A percentile compares a stretch with the other conserved stretches of the same genome.
Conservation (phyloP, 805 yeast genomes). For the Starmerella potacharoeniae region DNA sequence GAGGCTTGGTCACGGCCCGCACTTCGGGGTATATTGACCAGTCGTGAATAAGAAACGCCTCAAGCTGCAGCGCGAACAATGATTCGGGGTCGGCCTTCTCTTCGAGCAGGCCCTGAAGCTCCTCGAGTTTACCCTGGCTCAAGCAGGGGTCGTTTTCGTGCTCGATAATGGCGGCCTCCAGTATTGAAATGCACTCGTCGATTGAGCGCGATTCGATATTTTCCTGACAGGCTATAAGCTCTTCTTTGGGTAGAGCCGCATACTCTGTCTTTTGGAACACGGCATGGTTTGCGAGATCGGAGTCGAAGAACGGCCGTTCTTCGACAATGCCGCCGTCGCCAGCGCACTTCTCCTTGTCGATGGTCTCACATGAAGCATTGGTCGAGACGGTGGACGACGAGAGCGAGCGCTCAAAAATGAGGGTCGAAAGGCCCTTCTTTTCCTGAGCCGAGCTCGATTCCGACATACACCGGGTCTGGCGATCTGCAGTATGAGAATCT, state of each 20-base stretch:
- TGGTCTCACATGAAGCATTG: neutral
- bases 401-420: neutral
- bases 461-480: neutral
- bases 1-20: constrained; percentile 43
- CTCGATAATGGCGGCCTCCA: constrained; percentile 33
- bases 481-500: too few relatives aligned
- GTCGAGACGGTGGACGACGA: neutral
- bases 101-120: constrained; percentile 21
- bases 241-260: neutral
- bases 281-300: neutral
- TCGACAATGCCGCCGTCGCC: neutral
- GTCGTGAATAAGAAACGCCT: constrained; percentile 35
- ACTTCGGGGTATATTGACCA: constrained; percentile 55
- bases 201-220: constrained; percentile 19
- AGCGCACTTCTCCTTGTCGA: neutral
- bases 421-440: neutral
- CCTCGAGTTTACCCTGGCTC: constrained; percentile 7
- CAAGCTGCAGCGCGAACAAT: constrained; percentile 25
- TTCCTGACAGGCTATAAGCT: constrained; percentile 1
- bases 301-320: neutral
- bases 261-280: constrained; percentile 4
- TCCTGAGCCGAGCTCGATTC: neutral
- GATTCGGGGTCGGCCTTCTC: constrained; percentile 14
- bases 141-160: constrained; percentile 40
- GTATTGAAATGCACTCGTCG: constrained; percentile 34